These are phyloP conservation scores for Raphidocelis subcapitata DNA, from an alignment of 139 green algal genomes.

Conservation along the genomic window DNA sequence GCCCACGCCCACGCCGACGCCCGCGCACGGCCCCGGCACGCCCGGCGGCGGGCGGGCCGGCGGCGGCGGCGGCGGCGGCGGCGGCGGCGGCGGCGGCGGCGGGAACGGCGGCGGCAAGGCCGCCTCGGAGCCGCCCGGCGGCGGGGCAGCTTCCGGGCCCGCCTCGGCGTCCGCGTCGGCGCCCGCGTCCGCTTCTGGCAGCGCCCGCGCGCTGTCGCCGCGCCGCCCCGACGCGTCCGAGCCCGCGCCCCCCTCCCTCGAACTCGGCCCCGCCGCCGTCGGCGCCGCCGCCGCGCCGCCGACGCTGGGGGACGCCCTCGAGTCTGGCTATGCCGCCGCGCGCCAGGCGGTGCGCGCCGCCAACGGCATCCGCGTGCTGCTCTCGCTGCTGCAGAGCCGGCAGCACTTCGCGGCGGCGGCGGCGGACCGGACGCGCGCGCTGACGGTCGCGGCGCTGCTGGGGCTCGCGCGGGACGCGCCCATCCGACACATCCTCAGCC, in stretches of 20 bases:
- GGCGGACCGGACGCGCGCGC: conserved; percentile 38
- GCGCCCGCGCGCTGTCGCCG: neutral
- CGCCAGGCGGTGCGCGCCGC: conserved; percentile 44
- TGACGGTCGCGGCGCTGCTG: conserved; percentile 43
- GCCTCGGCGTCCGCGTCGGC: no score
- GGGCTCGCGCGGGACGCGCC: conserved; percentile 31
- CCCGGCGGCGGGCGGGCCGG: no score
- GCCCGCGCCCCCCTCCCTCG: conserved; percentile 25
- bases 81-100: no score
- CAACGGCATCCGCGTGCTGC: conserved; percentile 61
- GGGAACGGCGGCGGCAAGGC: no score
- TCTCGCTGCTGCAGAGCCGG: conserved; percentile 46
- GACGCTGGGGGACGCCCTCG: conserved; percentile 28
- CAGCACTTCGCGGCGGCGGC: conserved; percentile 27
- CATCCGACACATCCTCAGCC: conserved; percentile 67
- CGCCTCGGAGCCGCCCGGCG: no score
- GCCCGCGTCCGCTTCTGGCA: no score
- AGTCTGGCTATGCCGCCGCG: conserved; percentile 42
- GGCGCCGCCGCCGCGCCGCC: neutral
- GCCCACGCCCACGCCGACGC: no score
- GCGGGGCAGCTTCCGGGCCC: no score
- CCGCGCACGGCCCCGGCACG: no score
- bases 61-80: no score
- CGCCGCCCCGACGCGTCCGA: neutral
- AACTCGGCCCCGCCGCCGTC: conserved; percentile 24